Conservation (phyloP, 2,329 filamentous ascomycete species). For the Talaromyces sp. region DNA sequence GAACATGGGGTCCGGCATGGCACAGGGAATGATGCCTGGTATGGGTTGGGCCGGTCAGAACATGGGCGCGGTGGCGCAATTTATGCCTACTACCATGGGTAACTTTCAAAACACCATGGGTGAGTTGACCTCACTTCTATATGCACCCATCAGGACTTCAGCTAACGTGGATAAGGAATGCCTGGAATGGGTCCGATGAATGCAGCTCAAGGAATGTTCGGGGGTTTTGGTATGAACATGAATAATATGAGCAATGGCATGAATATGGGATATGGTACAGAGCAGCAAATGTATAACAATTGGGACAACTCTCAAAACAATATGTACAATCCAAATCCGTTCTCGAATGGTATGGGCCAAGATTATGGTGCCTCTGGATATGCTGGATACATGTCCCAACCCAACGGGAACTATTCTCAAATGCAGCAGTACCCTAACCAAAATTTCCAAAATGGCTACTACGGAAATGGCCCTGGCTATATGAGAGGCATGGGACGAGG, state of each 20-base stretch:
- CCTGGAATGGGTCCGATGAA: constrained; percentile 66
- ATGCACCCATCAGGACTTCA: not conserved
- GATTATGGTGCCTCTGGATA: constrained; percentile 74
- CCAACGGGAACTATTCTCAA: constrained; percentile 74
- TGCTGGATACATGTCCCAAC: constrained; percentile 62
- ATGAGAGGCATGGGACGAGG: constrained; percentile 57
- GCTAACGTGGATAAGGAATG: constrained; percentile 56
- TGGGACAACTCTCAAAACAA: constrained; percentile 70
- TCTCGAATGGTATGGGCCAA: constrained; percentile 68
- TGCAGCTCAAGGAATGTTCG: constrained; percentile 46
- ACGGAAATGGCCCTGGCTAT: constrained; percentile 65
- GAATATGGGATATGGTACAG: constrained; percentile 62
- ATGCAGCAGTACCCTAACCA: constrained; percentile 50
- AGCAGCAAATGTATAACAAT: constrained; percentile 65
- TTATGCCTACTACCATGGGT: constrained; percentile 45
- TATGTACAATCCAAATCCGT: constrained; percentile 76
- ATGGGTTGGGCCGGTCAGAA: constrained; percentile 61
- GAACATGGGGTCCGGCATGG: constrained; percentile 42
- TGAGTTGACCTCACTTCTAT: constrained; percentile 47
- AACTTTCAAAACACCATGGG: constrained; percentile 84
- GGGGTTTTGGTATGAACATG: constrained; percentile 66
- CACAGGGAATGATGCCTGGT: constrained; percentile 48
- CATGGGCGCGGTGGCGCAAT: constrained; percentile 69
- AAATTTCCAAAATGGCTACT: constrained; percentile 71
- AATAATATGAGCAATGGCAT: constrained; percentile 73